Evolutionary conservation across 225 moss, liverwort and hornwort genomes (phyloP).

Genomic region (Bryoerythrophyllum caledonicum): DNA sequence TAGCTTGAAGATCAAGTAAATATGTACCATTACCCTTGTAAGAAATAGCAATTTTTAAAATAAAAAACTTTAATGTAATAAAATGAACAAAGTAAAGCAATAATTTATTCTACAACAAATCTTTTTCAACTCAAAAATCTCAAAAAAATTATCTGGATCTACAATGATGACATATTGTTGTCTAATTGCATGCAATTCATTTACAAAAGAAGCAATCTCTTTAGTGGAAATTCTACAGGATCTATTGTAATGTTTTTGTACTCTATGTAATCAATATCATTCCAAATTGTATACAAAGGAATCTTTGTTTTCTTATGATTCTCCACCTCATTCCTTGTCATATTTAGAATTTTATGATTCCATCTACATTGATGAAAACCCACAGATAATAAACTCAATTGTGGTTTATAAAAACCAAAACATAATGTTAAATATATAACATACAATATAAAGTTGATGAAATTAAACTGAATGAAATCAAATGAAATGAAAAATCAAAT

Average conservation of each 20-base stretch:
- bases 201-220: conserved; percentile 47
- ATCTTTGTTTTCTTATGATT: conserved; percentile 71
- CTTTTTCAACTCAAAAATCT: background rate
- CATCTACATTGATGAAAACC: conserved; percentile 74
- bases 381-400: no score
- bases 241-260: conserved; percentile 66
- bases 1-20: conserved; percentile 44
- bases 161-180: conserved; percentile 71
- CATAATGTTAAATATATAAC: background rate
- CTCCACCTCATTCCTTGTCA: no score
- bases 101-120: no score
- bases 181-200: conserved; percentile 62
- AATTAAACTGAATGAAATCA: conserved; percentile 15
- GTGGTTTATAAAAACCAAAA: background rate
- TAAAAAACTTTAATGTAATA: background rate
- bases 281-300: conserved; percentile 79
- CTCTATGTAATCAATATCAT: conserved; percentile 87
- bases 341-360: conserved; percentile 60
- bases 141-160: conserved; percentile 62
- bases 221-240: conserved; percentile 42
- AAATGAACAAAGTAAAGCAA: background rate
- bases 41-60: conserved; percentile 34
- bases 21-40: conserved; percentile 56
- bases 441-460: no score
- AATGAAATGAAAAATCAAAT: conserved; percentile 88